Conservation (phyloP, 345 rosid species). For the Lepidium sativum region DNA sequence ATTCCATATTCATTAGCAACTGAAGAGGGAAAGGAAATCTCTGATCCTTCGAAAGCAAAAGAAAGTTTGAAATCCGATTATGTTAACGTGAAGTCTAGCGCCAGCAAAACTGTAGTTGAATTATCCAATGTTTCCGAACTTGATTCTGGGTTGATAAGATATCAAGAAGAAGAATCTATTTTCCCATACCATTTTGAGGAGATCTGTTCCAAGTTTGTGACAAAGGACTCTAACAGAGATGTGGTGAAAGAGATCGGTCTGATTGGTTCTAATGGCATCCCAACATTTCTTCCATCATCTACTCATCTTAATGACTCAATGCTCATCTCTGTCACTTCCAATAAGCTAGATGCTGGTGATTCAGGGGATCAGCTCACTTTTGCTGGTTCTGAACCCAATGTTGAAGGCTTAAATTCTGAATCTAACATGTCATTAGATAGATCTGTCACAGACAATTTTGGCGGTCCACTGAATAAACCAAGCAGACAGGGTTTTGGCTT, state of each 20-base stretch:
- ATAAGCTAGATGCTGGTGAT: conserved; percentile 19
- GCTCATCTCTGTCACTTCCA: conserved; percentile 30
- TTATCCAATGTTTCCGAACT: conserved; percentile 34
- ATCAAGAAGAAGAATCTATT: conserved; percentile 39
- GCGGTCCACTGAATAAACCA: conserved; percentile 14
- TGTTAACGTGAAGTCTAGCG: conserved; percentile 23
- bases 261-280: conserved; percentile 68
- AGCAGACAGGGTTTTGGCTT: conserved; percentile 26
- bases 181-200: conserved; percentile 66
- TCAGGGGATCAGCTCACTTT: conserved; percentile 27
- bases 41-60: conserved; percentile 37
- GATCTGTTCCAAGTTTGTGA: conserved; percentile 66
- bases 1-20: conserved; percentile 27
- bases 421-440: conserved; percentile 22
- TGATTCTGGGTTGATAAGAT: conserved; percentile 49
- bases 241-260: conserved; percentile 81
- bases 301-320: conserved; percentile 45
- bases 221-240: conserved; percentile 73
- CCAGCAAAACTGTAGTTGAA: conserved; percentile 28
- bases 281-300: conserved; percentile 49
- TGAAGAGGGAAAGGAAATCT: conserved; percentile 41
- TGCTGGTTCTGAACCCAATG: conserved; percentile 22
- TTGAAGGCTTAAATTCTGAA: conserved; percentile 23
- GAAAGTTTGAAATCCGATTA: conserved; percentile 30
- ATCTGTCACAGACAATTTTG: conserved; percentile 25